phyloP scores from a whole-genome alignment of 148 eudicot species.

The Amaranthus cruentus region DNA sequence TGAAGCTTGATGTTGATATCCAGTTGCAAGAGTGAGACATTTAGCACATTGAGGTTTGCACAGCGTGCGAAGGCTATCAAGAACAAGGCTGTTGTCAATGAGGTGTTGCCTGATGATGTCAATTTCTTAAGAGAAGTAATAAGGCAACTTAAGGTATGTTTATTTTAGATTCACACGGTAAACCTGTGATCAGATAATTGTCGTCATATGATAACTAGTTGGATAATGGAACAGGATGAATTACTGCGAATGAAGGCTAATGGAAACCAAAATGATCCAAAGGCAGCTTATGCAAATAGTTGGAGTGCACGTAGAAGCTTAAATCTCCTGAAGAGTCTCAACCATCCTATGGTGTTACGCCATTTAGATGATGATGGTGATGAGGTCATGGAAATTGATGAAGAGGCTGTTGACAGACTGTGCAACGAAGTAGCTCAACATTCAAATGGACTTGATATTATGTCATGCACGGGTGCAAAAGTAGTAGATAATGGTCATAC shows the following conservation, averaged over 20 bases:
- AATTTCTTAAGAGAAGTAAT: constrained; percentile 80
- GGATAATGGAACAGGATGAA: constrained; percentile 55
- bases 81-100: constrained; percentile 91
- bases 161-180: neutral
- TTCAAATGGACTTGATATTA: constrained; percentile 24
- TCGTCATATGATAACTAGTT: constrained; percentile 11
- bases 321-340: constrained; percentile 80
- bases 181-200: neutral
- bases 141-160: constrained; percentile 67
- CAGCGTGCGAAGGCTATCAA: constrained; percentile 97
- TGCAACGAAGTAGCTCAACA: constrained; percentile 30
- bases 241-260: constrained; percentile 68
- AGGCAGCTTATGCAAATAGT: constrained; percentile 64
- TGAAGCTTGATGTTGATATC: constrained; percentile 4
- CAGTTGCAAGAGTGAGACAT: constrained; percentile 93
- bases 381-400: constrained; percentile 89
- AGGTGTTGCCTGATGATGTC: constrained; percentile 88
- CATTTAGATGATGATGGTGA: constrained; percentile 79
- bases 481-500: constrained; percentile 12
- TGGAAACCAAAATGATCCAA: constrained; percentile 50
- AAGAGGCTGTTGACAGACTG: constrained; percentile 47
- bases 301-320: constrained; percentile 95
- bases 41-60: constrained; percentile 93
- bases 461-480: constrained; percentile 16
- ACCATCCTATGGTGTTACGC: constrained; percentile 55